Conservation (phyloP, 2,329 filamentous ascomycete species). For the Dendrostoma leiphaemia region DNA sequence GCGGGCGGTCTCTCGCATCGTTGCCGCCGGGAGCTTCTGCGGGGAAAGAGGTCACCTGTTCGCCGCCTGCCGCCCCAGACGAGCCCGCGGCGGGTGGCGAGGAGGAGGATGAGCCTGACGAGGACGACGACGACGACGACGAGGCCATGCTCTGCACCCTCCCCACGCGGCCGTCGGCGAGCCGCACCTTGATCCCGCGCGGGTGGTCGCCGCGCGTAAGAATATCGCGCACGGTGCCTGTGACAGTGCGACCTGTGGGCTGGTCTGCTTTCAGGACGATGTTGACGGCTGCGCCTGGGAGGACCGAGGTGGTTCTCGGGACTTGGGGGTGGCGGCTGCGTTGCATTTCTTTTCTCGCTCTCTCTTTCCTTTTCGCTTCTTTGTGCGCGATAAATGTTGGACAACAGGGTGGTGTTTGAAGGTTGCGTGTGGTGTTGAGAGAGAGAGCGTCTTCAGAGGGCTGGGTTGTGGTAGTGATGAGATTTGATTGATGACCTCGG, state of each 20-base stretch:
- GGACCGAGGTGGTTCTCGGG: constrained; percentile 50
- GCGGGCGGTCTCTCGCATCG: background rate
- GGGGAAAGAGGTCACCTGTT: no score
- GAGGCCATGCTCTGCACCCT: constrained; percentile 64
- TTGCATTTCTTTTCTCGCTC: background rate
- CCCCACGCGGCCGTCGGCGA: constrained; percentile 69
- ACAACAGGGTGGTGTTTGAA: no score
- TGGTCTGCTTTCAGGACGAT: constrained; percentile 78
- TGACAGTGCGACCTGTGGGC: constrained; percentile 68
- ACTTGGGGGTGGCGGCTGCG: constrained; percentile 28
- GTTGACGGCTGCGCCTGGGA: constrained; percentile 63
- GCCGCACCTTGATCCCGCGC: constrained; percentile 74
- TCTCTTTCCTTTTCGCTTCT: background rate
- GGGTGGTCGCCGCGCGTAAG: constrained; percentile 74
- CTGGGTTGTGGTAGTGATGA: no score
- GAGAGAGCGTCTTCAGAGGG: no score
- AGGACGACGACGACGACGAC: constrained; percentile 3
- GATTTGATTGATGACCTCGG: no score
- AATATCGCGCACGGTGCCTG: constrained; percentile 63
- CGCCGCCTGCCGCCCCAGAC: background rate
- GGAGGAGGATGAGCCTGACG: background rate
- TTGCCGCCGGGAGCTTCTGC: no score
- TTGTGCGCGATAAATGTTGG: no score
- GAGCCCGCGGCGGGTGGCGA: background rate
- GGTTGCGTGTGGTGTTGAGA: no score